These are phyloP conservation scores for Fusarium cyanostomum DNA, from an alignment of 2,329 filamentous ascomycete species.

Conservation along the genomic window DNA sequence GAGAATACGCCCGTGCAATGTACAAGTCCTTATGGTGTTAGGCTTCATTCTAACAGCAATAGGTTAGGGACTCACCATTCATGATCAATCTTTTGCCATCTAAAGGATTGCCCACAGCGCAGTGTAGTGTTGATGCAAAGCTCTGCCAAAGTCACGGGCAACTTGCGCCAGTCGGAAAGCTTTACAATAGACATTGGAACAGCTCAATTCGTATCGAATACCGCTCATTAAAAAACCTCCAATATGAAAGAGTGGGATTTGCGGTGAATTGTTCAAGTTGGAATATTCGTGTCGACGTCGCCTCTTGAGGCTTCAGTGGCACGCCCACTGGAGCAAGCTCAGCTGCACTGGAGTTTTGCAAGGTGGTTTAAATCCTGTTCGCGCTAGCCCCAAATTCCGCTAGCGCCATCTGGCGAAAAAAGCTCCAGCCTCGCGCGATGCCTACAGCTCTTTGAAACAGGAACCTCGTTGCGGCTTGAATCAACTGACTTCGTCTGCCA, in stretches of 20 bases:
- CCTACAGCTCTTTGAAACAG: constrained; percentile 41
- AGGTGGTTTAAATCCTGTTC: constrained; percentile 6
- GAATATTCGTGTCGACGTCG: constrained; percentile 8
- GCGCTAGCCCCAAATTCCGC: constrained; percentile 38
- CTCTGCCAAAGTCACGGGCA: constrained; percentile 84
- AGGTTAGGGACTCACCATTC: constrained; percentile 71
- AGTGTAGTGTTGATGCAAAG: constrained; percentile 95
- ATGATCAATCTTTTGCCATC: constrained; percentile 87
- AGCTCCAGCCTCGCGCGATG: constrained; percentile 57
- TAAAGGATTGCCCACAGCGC: constrained; percentile 94
- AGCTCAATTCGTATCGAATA: background rate
- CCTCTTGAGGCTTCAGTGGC: constrained; percentile 3
- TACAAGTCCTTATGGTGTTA: constrained; percentile 70
- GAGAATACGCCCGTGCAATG: constrained; percentile 84
- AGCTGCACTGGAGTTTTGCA: constrained; percentile 7
- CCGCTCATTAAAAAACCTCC: background rate
- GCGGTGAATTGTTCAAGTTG: constrained; percentile 10
- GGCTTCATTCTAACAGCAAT: background rate
- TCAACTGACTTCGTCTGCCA: constrained; percentile 36
- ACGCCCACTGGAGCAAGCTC: constrained; percentile 5
- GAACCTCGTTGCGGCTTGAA: constrained; percentile 44
- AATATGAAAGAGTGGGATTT: background rate
- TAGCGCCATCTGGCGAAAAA: constrained; percentile 51
- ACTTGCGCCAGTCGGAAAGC: constrained; percentile 83
- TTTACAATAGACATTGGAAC: constrained; percentile 53